A percentile compares a stretch with the other conserved stretches of the same genome.
Conservation (phyloP, 768 basidiomycete genomes). For the Cubamyces sp. region DNA sequence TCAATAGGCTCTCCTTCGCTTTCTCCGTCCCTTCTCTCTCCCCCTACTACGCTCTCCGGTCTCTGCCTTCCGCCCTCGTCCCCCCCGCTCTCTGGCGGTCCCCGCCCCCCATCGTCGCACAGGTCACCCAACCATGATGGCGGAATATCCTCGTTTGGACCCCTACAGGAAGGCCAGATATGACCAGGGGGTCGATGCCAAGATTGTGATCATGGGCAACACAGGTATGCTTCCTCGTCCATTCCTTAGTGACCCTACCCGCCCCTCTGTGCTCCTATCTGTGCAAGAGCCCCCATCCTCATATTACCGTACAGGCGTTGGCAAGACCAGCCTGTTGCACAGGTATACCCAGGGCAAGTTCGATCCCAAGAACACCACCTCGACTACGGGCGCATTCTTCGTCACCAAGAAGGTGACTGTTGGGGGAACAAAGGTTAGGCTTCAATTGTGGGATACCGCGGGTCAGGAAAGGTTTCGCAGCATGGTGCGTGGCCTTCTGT, state of each 20-base stretch:
- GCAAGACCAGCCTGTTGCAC: constrained; percentile 89
- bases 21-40: constrained; percentile 33
- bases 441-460: constrained; percentile 93
- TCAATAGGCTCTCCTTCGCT: constrained; percentile 18
- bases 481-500: constrained; percentile 55
- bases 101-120: constrained; percentile 30
- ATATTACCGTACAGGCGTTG: constrained; percentile 61
- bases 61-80: constrained; percentile 37
- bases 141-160: constrained; percentile 63
- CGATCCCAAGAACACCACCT: constrained; percentile 84
- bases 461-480: constrained; percentile 92
- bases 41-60: constrained; percentile 38
- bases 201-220: constrained; percentile 95
- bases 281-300: constrained; percentile 39
- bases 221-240: constrained; percentile 42
- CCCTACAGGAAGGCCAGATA: constrained; percentile 70
- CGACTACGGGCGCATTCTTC: constrained; percentile 92
- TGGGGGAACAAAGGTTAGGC: constrained; percentile 82
- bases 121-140: constrained; percentile 46
- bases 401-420: constrained; percentile 90
- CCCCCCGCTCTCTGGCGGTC: constrained; percentile 47
- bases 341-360: constrained; percentile 92
- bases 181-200: constrained; percentile 88
- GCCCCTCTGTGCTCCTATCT: neutral
- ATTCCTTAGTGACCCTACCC: constrained; percentile 5